Evolutionary conservation across 225 moss, liverwort and hornwort genomes (phyloP).

Genomic region (Marchantia paleacea): DNA sequence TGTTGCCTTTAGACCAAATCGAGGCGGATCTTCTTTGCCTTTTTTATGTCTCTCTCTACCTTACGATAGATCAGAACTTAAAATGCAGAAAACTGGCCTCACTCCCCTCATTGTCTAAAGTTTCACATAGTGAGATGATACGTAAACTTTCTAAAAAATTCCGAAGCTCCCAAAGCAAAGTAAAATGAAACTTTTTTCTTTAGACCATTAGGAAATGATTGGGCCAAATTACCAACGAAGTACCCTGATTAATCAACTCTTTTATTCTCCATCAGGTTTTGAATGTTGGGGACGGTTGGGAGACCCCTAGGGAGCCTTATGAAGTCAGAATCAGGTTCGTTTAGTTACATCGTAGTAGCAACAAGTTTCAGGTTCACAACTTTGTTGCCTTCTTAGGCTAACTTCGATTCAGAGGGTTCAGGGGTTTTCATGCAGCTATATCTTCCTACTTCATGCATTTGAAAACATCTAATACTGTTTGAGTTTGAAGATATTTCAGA

Average conservation of each 20-base stretch:
- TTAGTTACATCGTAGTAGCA: background rate
- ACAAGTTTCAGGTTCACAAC: background rate
- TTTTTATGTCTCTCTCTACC: too few relatives aligned
- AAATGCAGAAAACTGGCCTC: too few relatives aligned
- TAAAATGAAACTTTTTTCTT: too few relatives aligned
- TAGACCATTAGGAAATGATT: background rate
- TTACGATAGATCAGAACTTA: too few relatives aligned
- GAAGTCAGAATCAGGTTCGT: constrained; percentile 79
- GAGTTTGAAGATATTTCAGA: background rate
- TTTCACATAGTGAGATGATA: too few relatives aligned
- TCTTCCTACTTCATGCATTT: background rate
- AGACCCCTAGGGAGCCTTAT: constrained; percentile 88
- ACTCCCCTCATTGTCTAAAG: too few relatives aligned
- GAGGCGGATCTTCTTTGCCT: too few relatives aligned
- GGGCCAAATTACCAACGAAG: background rate
- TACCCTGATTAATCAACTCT: background rate
- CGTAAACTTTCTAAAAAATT: too few relatives aligned
- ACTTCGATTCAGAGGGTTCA: background rate
- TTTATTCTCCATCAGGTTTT: constrained; percentile 51
- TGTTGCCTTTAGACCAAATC: too few relatives aligned
- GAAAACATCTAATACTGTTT: background rate
- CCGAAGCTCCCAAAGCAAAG: too few relatives aligned
- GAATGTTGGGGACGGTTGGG: constrained; percentile 87
- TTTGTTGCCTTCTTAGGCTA: background rate
- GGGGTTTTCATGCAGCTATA: too few relatives aligned